Evolutionary conservation across 192 early-diverging fungal species (phyloP).

Genomic region (Coemansia sp.): DNA sequence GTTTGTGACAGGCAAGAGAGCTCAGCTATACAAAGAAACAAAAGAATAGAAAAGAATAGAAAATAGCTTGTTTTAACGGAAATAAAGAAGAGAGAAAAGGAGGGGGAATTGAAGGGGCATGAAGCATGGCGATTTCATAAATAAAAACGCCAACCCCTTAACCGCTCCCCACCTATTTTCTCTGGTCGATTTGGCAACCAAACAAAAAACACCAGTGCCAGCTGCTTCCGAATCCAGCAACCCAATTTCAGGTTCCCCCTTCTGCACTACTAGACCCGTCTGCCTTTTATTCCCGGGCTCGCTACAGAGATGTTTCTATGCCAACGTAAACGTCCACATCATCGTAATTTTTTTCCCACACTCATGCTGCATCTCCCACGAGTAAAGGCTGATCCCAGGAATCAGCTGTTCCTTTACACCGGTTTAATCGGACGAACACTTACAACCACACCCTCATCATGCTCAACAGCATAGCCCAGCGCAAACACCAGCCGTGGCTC

Average conservation of each 20-base stretch:
- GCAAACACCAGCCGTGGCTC: conserved; percentile 19
- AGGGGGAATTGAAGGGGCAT: background rate
- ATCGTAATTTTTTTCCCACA: too few species aligned
- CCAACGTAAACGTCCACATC: too few species aligned
- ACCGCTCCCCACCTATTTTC: background rate
- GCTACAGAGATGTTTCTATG: too few species aligned
- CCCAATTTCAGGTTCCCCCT: too few species aligned
- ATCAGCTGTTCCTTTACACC: background rate
- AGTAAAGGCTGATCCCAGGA: background rate
- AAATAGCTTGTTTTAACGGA: background rate
- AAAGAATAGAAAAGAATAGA: background rate
- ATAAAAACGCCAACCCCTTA: background rate
- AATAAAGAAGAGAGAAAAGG: background rate
- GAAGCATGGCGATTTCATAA: background rate
- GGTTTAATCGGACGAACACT: background rate
- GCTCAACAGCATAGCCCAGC: conserved; percentile 18
- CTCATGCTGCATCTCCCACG: background rate
- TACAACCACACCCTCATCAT: conserved; percentile 15
- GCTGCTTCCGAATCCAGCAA: too few species aligned
- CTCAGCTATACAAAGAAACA: background rate
- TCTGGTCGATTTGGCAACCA: background rate
- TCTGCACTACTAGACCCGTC: too few species aligned
- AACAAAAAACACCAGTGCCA: too few species aligned
- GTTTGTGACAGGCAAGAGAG: background rate
- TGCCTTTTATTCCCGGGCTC: too few species aligned